Conservation (phyloP, 208 protist genomes). For the Novymonas esmeraldas region DNA sequence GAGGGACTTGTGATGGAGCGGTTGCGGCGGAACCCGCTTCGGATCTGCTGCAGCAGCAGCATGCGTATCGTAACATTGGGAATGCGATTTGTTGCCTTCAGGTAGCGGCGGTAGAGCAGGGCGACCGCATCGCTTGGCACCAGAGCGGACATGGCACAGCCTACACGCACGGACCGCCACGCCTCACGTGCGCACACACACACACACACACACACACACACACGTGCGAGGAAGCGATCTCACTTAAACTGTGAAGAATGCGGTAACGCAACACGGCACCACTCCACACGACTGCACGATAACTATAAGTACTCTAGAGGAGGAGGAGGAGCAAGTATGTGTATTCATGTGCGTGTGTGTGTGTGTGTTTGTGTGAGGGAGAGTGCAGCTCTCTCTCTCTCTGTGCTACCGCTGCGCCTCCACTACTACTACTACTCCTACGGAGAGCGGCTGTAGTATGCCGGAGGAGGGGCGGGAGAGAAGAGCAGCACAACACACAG, state of each 20-base stretch:
- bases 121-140: slow-evolving; percentile 81
- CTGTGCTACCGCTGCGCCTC: too few species aligned
- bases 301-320: neutral
- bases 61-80: slow-evolving; percentile 90
- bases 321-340: neutral
- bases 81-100: slow-evolving; percentile 83
- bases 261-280: too few species aligned
- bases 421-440: too few species aligned
- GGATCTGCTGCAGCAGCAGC: slow-evolving; percentile 85
- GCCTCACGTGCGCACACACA: too few species aligned
- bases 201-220: too few species aligned
- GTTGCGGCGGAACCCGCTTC: slow-evolving; percentile 77
- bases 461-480: too few species aligned
- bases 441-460: too few species aligned
- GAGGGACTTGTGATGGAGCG: slow-evolving; percentile 65
- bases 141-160: slow-evolving; percentile 77
- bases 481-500: too few species aligned
- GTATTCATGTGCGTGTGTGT: neutral
- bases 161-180: too few species aligned
- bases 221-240: too few species aligned
- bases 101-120: slow-evolving; percentile 86
- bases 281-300: too few species aligned
- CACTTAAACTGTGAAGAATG: too few species aligned
- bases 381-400: neutral
- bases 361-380: neutral